phyloP scores from a whole-genome alignment of 768 basidiomycete genomes.

The Dioszegia aurantiaca region DNA sequence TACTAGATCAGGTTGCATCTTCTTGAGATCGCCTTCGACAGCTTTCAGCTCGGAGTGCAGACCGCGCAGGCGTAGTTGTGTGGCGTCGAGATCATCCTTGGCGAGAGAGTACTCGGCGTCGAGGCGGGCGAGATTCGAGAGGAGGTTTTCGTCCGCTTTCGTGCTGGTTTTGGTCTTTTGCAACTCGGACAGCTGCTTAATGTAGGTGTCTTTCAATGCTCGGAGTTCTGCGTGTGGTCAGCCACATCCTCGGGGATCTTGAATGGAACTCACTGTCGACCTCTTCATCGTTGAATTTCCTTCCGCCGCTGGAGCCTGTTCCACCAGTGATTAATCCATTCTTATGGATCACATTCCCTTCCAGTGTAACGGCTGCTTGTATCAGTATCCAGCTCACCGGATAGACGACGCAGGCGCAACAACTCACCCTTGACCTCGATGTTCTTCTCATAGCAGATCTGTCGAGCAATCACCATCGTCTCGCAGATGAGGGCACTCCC shows the following conservation, averaged over 20 bases:
- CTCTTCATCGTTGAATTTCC: constrained; percentile 94
- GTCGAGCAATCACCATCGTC: constrained; percentile 84
- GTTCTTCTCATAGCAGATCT: constrained; percentile 87
- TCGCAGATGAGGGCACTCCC: constrained; percentile 94
- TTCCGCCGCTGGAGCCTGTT: constrained; percentile 68
- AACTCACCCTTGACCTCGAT: constrained; percentile 90
- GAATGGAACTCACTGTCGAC: constrained; percentile 64
- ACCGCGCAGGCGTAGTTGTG: constrained; percentile 70
- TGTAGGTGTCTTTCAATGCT: constrained; percentile 53
- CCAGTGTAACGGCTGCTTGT: constrained; percentile 79
- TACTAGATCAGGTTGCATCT: constrained; percentile 33
- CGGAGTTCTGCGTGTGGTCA: constrained; percentile 26
- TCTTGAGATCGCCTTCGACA: constrained; percentile 51
- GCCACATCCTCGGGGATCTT: neutral
- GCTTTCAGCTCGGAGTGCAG: constrained; percentile 81
- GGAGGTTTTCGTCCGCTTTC: constrained; percentile 75
- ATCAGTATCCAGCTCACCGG: constrained; percentile 7
- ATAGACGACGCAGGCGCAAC: neutral
- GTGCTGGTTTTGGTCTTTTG: constrained; percentile 75
- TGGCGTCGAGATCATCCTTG: constrained; percentile 77
- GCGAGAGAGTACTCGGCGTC: constrained; percentile 73
- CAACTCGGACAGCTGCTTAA: constrained; percentile 76
- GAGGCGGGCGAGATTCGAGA: constrained; percentile 71
- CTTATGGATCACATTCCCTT: constrained; percentile 96
- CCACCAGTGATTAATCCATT: constrained; percentile 97